Base-by-base conservation (phyloP, 2,329 filamentous ascomycete species). In the Fusarium denticulatum region DNA sequence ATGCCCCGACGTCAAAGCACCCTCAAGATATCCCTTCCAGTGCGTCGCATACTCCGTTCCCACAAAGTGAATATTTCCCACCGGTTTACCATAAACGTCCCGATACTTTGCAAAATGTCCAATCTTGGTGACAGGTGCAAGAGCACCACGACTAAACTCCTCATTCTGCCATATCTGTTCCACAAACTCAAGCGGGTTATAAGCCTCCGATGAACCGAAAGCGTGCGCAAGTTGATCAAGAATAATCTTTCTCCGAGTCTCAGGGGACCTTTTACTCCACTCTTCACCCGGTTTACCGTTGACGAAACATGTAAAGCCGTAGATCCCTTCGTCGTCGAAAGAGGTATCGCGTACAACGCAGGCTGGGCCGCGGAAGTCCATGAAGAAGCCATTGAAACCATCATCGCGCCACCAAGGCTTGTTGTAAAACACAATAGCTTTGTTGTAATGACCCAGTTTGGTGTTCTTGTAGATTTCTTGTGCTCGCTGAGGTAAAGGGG, bases 11-110 rank as follows among this genome's bases (percentile, higher is more conserved):
- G 82, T 74, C 28, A 88, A 79, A 1, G 86, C 86, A 10, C 86
- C 86, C 64, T 88, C 86, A 82, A 88, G 86, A 69, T 87, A 88
- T 1, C 86, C 86, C 62, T 85, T 86, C 86, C 86, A 88, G 53
- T 85, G 83, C 6, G 67, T 80, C 12, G 82, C 81, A 18, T 83
- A 85, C 77, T 88, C 86, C 0, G 86, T 88, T 0, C 86, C 86
- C 6, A 85, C 85, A 71, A 87, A 88, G 69, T 88, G 85, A 8
- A 88, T 34, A 40, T 84, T 82, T 1, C 82, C 80, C n/a, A 81
- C 71, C 0, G 79, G 79, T 52, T 80, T 79, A 11, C 80, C 79
- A 39, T 82, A 79, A 8, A 80, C 71, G 16, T 73, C 69, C 0
- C 72, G 76, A 14, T 77, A 77, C 24, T 78, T 74, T 3, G 72